Percentiles rank a stretch among this genome's conserved stretches.
phyloP scores from a whole-genome alignment of 495 filamentous ascomycete species.

The Trichoderma orchidacearum region DNA sequence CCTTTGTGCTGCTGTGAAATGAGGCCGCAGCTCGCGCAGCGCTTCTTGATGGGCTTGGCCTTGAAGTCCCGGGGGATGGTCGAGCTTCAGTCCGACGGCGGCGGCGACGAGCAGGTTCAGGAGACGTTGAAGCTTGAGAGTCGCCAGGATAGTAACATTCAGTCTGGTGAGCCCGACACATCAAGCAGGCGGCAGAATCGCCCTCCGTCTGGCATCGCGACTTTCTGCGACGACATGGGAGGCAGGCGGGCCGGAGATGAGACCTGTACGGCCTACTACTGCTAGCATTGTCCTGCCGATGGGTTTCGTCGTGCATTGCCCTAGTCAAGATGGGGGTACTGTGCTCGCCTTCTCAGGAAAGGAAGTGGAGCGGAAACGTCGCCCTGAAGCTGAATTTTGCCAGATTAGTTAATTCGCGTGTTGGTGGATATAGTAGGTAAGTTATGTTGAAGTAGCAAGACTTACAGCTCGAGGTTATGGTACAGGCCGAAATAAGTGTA shows the following conservation, averaged over 20 bases:
- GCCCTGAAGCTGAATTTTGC: too few relatives aligned
- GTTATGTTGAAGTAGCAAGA: too few relatives aligned
- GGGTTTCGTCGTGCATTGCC: too few relatives aligned
- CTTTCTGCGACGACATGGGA: conserved; percentile 39
- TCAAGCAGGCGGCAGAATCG: conserved; percentile 30
- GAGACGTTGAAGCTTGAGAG: conserved; percentile 1
- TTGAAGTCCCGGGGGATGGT: not conserved
- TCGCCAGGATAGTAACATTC: conserved; percentile 8
- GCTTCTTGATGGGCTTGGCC: not conserved
- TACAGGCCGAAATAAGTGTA: too few relatives aligned
- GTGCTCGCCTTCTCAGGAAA: too few relatives aligned
- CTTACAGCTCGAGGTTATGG: too few relatives aligned
- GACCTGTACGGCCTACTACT: conserved; percentile 27
- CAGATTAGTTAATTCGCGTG: too few relatives aligned
- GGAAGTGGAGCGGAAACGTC: too few relatives aligned
- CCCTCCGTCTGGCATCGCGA: conserved; percentile 37
- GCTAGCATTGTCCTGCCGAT: not conserved
- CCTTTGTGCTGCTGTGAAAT: not conserved
- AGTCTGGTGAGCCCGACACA: conserved; percentile 36
- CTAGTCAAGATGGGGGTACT: too few relatives aligned
- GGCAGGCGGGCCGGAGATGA: conserved; percentile 37
- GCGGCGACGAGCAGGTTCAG: not conserved
- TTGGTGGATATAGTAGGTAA: too few relatives aligned
- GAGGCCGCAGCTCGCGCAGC: not conserved
- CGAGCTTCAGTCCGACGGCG: not conserved